A percentile compares a stretch with the other conserved stretches of the same genome.
These are phyloP conservation scores for Clonostachys solani DNA, from an alignment of 2,329 filamentous ascomycete species.

Conservation along the genomic window DNA sequence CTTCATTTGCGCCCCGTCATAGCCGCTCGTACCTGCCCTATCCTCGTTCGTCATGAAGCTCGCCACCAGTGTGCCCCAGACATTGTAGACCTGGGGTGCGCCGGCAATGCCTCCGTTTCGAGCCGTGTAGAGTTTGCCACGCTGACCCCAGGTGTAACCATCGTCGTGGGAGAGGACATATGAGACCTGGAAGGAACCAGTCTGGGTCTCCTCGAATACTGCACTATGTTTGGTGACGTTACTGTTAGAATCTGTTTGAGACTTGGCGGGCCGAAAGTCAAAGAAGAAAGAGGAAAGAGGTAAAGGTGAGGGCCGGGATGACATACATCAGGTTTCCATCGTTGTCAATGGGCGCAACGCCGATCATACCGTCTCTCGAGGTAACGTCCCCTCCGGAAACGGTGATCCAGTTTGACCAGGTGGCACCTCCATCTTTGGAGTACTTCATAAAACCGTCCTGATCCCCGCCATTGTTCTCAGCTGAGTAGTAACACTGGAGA, in stretches of 20 bases:
- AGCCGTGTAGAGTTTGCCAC: slow-evolving; percentile 28
- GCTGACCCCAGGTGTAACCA: slow-evolving; percentile 31
- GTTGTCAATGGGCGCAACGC: no score
- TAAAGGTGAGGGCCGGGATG: no score
- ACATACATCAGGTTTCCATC: slow-evolving; percentile 21
- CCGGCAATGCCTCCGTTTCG: slow-evolving; percentile 9
- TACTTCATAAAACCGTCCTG: no score
- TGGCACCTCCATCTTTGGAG: no score
- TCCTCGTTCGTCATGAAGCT: slow-evolving; percentile 35
- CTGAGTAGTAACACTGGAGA: slow-evolving; percentile 36
- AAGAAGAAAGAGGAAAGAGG: not conserved
- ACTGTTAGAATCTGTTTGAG: no score
- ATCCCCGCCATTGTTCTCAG: no score
- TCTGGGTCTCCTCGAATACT: slow-evolving; percentile 36
- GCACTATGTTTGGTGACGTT: slow-evolving; percentile 10
- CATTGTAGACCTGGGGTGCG: slow-evolving; percentile 35
- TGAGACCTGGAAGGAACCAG: slow-evolving; percentile 24
- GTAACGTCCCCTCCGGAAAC: not conserved
- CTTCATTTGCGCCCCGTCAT: slow-evolving; percentile 14
- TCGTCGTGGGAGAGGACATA: slow-evolving; percentile 31
- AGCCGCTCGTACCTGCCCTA: slow-evolving; percentile 14
- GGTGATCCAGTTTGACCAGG: slow-evolving; percentile 7
- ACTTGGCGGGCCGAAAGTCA: not conserved
- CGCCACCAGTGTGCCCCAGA: slow-evolving; percentile 32
- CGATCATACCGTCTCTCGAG: no score